These are phyloP conservation scores for Carallia pectinifolia DNA, from an alignment of 345 rosid genomes.

Conservation along the genomic window DNA sequence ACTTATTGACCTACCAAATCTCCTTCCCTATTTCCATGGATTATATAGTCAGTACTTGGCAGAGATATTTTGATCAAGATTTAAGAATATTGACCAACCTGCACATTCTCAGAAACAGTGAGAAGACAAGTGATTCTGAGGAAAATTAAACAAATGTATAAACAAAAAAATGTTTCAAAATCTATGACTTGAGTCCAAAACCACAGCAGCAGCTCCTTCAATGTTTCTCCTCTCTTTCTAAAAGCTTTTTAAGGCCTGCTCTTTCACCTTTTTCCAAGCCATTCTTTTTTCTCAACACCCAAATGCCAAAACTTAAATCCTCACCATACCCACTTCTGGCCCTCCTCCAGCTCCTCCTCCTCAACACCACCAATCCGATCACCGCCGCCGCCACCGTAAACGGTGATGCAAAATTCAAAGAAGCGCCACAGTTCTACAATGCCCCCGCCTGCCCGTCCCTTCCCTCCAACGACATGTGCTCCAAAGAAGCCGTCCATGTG, in stretches of 20 bases:
- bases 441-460: conserved; percentile 17
- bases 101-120: no score
- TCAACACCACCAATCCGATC: neutral
- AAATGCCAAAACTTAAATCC: conserved; percentile 1
- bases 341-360: neutral
- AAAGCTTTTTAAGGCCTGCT: neutral
- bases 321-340: neutral
- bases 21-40: no score
- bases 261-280: neutral
- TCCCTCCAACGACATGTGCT: conserved; percentile 13
- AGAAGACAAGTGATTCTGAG: no score
- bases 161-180: neutral
- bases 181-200: neutral
- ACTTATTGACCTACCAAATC: no score
- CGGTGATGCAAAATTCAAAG: conserved; percentile 13
- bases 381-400: neutral
- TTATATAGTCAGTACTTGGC: no score
- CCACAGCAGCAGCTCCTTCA: neutral
- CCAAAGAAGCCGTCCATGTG: conserved; percentile 31
- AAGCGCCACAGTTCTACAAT: conserved; percentile 35
- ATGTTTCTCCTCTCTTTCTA: neutral
- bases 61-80: no score
- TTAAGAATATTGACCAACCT: no score
- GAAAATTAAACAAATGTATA: neutral
- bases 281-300: neutral